Percentiles rank a stretch among this genome's conserved stretches.
These are phyloP conservation scores for Mrakia hoshinonis DNA, from an alignment of 768 basidiomycete genomes.

Conservation along the genomic window DNA sequence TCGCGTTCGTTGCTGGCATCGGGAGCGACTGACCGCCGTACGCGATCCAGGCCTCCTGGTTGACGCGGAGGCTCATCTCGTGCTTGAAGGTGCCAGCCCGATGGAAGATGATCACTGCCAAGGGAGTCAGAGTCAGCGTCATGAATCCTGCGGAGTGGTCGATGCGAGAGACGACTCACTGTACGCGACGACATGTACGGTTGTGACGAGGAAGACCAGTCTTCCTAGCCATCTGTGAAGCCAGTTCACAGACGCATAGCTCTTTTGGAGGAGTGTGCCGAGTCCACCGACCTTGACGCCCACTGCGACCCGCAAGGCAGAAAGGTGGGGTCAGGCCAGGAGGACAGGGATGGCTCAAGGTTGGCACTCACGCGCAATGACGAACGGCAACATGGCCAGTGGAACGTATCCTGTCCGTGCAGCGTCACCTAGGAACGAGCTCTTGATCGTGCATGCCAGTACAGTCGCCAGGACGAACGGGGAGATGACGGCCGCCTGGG, in stretches of 20 bases:
- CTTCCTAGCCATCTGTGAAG: constrained; percentile 34
- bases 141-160: not conserved
- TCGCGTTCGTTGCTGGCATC: not conserved
- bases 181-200: constrained; percentile 32
- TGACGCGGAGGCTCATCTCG: constrained; percentile 28
- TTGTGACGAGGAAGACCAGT: constrained; percentile 31
- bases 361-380: not conserved
- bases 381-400: constrained; percentile 10
- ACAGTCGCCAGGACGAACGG: not conserved
- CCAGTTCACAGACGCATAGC: constrained; percentile 32
- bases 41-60: constrained; percentile 27
- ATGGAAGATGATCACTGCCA: constrained; percentile 19
- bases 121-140: not conserved
- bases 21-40: constrained; percentile 21
- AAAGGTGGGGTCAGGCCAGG: too few relatives aligned
- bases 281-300: constrained; percentile 32
- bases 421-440: not conserved
- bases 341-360: not conserved
- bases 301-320: not conserved
- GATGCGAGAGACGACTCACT: constrained; percentile 18
- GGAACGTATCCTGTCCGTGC: constrained; percentile 3
- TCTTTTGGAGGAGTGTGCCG: constrained; percentile 31
- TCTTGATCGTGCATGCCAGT: not conserved
- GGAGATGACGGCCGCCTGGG: not conserved
- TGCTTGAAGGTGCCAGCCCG: not conserved